Evolutionary conservation across 495 filamentous ascomycete genomes (phyloP).

Genomic region (Xylaria curta): DNA sequence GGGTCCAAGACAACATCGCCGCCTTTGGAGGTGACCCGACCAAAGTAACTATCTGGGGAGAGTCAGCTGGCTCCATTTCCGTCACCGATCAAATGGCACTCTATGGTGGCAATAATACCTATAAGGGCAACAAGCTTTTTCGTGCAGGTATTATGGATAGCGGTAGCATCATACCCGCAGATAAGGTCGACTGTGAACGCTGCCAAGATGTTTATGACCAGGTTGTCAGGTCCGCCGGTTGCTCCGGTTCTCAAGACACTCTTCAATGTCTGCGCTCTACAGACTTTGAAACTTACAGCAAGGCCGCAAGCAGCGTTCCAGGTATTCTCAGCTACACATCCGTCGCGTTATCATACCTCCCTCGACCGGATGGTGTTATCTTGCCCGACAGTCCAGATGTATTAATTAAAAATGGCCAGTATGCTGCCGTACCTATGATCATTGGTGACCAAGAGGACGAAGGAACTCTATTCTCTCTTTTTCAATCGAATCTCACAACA

Average conservation of each 20-base stretch:
- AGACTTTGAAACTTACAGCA: conserved; percentile 65
- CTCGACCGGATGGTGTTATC: conserved; percentile 66
- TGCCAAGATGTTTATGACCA: conserved; percentile 68
- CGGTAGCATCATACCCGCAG: conserved; percentile 67
- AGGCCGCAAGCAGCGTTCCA: conserved; percentile 71
- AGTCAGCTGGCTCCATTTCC: conserved; percentile 74
- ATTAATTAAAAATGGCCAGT: conserved; percentile 55
- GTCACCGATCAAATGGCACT: conserved; percentile 74
- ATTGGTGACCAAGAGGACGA: conserved; percentile 66
- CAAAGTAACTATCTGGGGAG: conserved; percentile 75
- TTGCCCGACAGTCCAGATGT: conserved; percentile 63
- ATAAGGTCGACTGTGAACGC: conserved; percentile 67
- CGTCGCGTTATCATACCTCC: conserved; percentile 67
- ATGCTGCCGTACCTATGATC: conserved; percentile 64
- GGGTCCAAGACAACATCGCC: conserved; percentile 69
- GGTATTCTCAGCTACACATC: conserved; percentile 67
- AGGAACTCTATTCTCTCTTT: conserved; percentile 66
- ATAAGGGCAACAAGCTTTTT: conserved; percentile 74
- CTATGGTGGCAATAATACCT: conserved; percentile 70
- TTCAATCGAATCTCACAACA: conserved; percentile 68
- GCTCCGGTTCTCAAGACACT: conserved; percentile 59
- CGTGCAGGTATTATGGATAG: conserved; percentile 76
- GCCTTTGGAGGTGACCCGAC: conserved; percentile 71
- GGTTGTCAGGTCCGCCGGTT: conserved; percentile 67
- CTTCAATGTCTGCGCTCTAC: conserved; percentile 67